Conservation (phyloP, 441 rosid species). For the Euphorbia neoarborescens region DNA sequence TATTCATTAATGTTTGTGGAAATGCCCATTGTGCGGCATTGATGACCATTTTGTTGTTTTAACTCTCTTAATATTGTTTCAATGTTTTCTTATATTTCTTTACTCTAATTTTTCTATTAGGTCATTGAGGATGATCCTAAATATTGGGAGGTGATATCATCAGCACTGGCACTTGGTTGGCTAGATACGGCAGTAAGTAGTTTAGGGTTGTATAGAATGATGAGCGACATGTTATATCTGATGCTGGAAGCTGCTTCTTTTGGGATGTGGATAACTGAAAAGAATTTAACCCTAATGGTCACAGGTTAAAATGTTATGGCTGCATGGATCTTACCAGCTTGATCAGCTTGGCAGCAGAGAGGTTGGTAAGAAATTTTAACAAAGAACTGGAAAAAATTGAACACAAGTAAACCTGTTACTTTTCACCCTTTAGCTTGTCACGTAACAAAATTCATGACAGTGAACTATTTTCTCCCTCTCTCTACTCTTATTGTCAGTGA, state of each 20-base stretch:
- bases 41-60: not conserved
- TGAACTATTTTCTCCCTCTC: not conserved
- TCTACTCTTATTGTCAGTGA: not conserved
- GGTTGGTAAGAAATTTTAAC: constrained; percentile 42
- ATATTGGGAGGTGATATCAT: constrained; percentile 79
- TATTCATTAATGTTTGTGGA: not conserved
- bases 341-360: constrained; percentile 83
- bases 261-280: constrained; percentile 9
- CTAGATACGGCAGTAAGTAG: constrained; percentile 69
- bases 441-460: not conserved
- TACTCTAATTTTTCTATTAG: constrained; percentile 28
- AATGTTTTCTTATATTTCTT: constrained; percentile 7
- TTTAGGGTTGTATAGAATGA: not conserved
- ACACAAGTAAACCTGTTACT: not conserved
- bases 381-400: constrained; percentile 1
- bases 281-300: constrained; percentile 4
- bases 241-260: constrained; percentile 2
- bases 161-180: constrained; percentile 89
- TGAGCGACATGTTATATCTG: not conserved
- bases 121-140: constrained; percentile 64
- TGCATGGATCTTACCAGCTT: constrained; percentile 82
- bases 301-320: constrained; percentile 75
- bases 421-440: not conserved
- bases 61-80: not conserved
- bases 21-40: not conserved